Conservation (phyloP, 208 protist species). For the Crithidia thermophila region DNA sequence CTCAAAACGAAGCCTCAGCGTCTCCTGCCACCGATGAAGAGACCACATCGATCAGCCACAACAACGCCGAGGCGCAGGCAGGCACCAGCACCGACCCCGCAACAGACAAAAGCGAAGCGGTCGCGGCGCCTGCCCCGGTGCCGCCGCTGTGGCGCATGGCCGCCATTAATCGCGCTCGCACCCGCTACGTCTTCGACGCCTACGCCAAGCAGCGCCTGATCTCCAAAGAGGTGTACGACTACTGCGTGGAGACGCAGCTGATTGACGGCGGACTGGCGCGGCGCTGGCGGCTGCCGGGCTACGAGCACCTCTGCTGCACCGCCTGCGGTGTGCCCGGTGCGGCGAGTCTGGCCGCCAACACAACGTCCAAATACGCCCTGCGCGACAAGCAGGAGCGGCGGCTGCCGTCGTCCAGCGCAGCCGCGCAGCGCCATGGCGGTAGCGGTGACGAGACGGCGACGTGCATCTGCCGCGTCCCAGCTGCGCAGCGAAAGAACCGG, state of each 20-base stretch:
- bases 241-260: constrained; percentile 88
- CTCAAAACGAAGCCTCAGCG: neutral
- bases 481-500: constrained; percentile 54
- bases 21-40: neutral
- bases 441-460: constrained; percentile 22
- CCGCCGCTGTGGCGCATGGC: constrained; percentile 85
- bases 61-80: neutral
- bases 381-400: constrained; percentile 52
- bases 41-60: neutral
- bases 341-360: constrained; percentile 55
- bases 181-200: constrained; percentile 78
- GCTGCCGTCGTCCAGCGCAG: constrained; percentile 9
- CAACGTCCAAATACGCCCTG: constrained; percentile 58
- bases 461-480: constrained; percentile 85
- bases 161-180: constrained; percentile 80
- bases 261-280: constrained; percentile 77
- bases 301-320: constrained; percentile 85
- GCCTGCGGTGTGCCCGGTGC: constrained; percentile 76
- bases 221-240: constrained; percentile 72
- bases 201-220: constrained; percentile 56
- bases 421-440: no score
- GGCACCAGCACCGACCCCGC: neutral
- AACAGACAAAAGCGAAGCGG: neutral
- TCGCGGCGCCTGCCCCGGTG: constrained; percentile 19
- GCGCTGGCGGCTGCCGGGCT: constrained; percentile 82